These are phyloP conservation scores for Microcos paniculata DNA, from an alignment of 345 rosid species.

Conservation along the genomic window DNA sequence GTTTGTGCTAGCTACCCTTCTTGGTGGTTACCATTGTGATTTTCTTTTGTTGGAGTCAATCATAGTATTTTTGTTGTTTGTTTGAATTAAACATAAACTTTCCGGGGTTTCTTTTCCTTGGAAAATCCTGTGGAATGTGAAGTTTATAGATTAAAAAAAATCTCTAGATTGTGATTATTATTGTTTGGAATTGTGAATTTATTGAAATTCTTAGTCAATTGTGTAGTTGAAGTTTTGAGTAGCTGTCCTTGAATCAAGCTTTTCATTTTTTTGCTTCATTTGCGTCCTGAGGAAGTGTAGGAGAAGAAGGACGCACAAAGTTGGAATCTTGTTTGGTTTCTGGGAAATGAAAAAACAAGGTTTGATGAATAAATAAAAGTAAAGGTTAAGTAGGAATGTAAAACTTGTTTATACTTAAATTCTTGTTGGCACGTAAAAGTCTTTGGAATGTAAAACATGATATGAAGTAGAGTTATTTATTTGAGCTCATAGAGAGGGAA, in stretches of 20 bases:
- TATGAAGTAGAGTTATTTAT: neutral
- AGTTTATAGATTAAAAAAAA: neutral
- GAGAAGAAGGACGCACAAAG: neutral
- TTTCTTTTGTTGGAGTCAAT: neutral
- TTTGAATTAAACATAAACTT: neutral
- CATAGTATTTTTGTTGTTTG: neutral
- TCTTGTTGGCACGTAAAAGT: neutral
- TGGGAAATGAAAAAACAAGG: neutral
- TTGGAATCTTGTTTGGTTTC: neutral
- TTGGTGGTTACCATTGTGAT: neutral
- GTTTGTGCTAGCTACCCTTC: neutral
- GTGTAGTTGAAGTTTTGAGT: neutral
- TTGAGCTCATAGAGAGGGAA: neutral
- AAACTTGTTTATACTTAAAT: neutral
- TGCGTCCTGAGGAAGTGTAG: slow-evolving; percentile 5
- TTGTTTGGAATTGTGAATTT: neutral
- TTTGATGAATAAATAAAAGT: neutral
- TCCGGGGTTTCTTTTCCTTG: neutral
- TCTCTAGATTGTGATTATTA: neutral
- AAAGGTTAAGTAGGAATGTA: too few relatives aligned
- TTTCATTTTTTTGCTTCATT: neutral
- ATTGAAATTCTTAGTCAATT: neutral
- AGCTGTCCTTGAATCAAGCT: neutral
- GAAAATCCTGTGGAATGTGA: neutral
- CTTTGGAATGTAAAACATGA: slow-evolving; percentile 5